phyloP scores from a whole-genome alignment of 2,329 filamentous ascomycete species.

The Meredithiella fracta region DNA sequence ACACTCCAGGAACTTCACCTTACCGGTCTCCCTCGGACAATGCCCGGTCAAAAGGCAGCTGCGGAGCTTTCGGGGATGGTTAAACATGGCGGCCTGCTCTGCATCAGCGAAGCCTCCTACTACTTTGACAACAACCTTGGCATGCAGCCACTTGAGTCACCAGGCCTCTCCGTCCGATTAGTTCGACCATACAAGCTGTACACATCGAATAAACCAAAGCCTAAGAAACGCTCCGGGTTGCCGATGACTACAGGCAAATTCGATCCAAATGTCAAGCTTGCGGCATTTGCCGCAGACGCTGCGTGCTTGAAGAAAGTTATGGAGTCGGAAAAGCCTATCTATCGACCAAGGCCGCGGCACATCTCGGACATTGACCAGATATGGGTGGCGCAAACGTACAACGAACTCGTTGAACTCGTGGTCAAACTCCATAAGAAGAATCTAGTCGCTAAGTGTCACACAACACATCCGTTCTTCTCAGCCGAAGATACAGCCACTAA shows the following conservation, averaged over 20 bases:
- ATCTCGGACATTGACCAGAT: not conserved
- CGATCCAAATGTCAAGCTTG: not conserved
- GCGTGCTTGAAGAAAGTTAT: not conserved
- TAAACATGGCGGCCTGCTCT: conserved; percentile 35
- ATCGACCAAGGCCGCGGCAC: not conserved
- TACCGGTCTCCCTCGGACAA: conserved; percentile 36
- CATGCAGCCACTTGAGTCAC: conserved; percentile 23
- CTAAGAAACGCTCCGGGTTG: not conserved
- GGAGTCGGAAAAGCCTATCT: not conserved
- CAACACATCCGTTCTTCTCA: no score
- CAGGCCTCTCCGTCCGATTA: not conserved
- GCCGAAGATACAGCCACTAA: not conserved
- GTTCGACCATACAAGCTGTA: not conserved
- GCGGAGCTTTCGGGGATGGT: conserved; percentile 35
- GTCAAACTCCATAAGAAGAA: no score
- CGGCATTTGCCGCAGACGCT: not conserved
- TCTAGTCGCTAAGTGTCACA: no score
- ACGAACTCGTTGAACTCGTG: not conserved
- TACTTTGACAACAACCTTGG: conserved; percentile 20
- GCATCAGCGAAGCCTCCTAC: conserved; percentile 30
- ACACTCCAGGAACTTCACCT: conserved; percentile 36
- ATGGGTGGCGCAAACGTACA: not conserved
- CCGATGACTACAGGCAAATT: not conserved
- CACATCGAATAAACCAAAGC: not conserved
- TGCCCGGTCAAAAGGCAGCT: conserved; percentile 28